phyloP scores from a whole-genome alignment of 2,329 filamentous ascomycete species.

The Alternaria brassicae region DNA sequence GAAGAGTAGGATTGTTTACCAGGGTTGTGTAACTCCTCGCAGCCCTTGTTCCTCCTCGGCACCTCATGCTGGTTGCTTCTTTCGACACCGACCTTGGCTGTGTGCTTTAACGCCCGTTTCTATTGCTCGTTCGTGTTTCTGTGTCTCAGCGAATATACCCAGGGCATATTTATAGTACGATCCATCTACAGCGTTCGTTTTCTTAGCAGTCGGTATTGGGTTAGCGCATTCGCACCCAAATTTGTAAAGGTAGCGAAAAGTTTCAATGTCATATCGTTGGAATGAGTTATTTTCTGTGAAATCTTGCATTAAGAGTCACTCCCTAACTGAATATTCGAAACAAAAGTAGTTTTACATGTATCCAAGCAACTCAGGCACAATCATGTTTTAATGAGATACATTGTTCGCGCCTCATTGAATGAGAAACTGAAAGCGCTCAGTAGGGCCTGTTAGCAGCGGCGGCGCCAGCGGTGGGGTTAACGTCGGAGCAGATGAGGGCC shows the following conservation, averaged over 20 bases:
- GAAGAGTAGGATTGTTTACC: no score
- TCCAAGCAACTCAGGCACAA: neutral
- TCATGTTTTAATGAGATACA: neutral
- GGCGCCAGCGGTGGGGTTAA: slow-evolving; percentile 21
- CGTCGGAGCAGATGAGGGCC: slow-evolving; percentile 49
- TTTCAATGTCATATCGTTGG: neutral
- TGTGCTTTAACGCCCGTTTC: neutral
- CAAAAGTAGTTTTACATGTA: slow-evolving; percentile 4
- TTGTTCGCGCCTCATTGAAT: neutral
- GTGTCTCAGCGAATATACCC: neutral
- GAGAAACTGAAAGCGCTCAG: slow-evolving; percentile 1
- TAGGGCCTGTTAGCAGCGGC: neutral
- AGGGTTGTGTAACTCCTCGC: neutral
- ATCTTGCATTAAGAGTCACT: slow-evolving; percentile 4
- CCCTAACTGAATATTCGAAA: neutral
- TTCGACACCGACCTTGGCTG: no score
- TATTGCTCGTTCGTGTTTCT: neutral
- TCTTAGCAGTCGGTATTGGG: neutral
- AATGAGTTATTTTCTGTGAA: neutral
- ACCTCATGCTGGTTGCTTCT: neutral
- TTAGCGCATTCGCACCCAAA: neutral
- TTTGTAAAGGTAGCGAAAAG: neutral
- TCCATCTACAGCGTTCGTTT: neutral
- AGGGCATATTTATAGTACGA: neutral
- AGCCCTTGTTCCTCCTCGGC: neutral